A percentile compares a stretch with the other conserved stretches of the same genome.
Evolutionary conservation across 202 grass and related monocot genomes (phyloP).

Genomic region (Panicum virgatum): DNA sequence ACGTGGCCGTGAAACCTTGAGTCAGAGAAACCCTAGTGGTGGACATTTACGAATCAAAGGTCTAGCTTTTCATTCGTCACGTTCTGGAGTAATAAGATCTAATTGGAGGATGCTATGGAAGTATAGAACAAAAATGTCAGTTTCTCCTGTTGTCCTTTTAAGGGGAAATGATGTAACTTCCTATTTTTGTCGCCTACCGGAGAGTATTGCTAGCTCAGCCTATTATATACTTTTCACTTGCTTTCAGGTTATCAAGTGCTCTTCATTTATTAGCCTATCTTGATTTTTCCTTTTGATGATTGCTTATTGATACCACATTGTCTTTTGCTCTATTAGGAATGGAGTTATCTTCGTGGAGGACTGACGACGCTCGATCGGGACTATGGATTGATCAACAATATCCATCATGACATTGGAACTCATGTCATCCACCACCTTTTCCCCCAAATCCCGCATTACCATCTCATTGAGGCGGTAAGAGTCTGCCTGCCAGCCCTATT

Average conservation of each 20-base stretch:
- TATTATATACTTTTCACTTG: conserved; percentile 13
- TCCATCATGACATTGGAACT: conserved; percentile 98
- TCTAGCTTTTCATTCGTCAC: not conserved
- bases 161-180: not conserved
- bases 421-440: conserved; percentile 99
- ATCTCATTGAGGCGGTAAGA: conserved; percentile 92
- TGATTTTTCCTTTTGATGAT: not conserved
- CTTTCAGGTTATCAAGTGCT: not conserved
- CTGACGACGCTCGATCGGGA: conserved; percentile 92
- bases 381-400: conserved; percentile 92
- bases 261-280: not conserved
- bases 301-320: conserved; percentile 17
- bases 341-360: conserved; percentile 97
- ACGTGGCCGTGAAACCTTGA: not conserved
- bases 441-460: conserved; percentile 96
- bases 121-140: conserved; percentile 21
- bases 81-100: conserved; percentile 19
- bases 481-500: conserved; percentile 1
- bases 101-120: not conserved
- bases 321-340: conserved; percentile 56
- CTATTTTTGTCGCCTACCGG: not conserved
- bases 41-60: conserved; percentile 11
- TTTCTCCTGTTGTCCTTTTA: not conserved
- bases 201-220: not conserved
- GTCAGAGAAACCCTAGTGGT: conserved; percentile 5